Conservation (phyloP, 805 yeast genomes). For the Scheffersomyces stipitis region DNA sequence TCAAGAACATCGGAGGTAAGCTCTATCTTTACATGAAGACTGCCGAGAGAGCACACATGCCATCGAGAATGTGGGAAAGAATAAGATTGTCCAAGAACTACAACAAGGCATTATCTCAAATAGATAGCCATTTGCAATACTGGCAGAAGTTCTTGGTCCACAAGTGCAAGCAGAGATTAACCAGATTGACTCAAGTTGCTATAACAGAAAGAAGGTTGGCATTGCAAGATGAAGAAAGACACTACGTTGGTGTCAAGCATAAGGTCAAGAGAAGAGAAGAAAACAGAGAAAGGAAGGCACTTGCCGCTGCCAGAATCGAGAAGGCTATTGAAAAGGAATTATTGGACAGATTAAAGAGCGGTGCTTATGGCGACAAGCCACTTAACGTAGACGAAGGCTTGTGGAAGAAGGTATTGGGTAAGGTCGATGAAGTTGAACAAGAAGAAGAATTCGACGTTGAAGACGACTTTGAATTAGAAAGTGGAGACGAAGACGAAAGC, state of each 20-base stretch:
- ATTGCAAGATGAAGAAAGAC: conserved; percentile 86
- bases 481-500: conserved; percentile 50
- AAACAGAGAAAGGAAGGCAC: conserved; percentile 92
- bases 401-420: conserved; percentile 91
- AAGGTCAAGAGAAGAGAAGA: conserved; percentile 94
- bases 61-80: conserved; percentile 93
- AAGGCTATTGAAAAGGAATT: conserved; percentile 95
- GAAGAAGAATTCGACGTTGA: conserved; percentile 64
- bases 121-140: conserved; percentile 82
- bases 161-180: conserved; percentile 94
- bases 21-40: conserved; percentile 92
- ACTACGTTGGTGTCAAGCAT: conserved; percentile 87
- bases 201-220: conserved; percentile 94
- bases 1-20: conserved; percentile 75
- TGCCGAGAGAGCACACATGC: conserved; percentile 96
- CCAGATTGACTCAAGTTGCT: conserved; percentile 92
- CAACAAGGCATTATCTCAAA: conserved; percentile 80
- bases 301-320: conserved; percentile 95
- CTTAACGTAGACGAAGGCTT: conserved; percentile 93
- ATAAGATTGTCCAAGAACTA: conserved; percentile 88
- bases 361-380: conserved; percentile 98
- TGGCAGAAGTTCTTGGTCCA: conserved; percentile 92
- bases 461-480: conserved; percentile 50
- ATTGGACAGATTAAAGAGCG: conserved; percentile 90
- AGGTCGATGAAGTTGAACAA: conserved; percentile 53